Base-by-base conservation (phyloP, 2,329 filamentous ascomycete species). In the Claviceps quebecensis region DNA sequence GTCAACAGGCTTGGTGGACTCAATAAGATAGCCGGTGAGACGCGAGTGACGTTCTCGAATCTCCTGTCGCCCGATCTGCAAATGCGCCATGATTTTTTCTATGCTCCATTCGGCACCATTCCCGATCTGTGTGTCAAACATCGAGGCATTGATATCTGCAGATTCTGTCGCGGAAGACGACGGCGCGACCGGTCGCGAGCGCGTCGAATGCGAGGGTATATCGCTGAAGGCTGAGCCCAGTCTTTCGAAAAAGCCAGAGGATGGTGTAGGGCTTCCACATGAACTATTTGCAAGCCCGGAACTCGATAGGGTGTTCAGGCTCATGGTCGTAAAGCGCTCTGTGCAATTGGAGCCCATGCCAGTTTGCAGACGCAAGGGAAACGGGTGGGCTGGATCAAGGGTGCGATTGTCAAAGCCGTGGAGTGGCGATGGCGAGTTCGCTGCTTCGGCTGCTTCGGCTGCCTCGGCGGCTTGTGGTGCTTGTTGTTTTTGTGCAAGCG, bases 31-130 rank as follows among this genome's bases (percentile, higher is more conserved):
- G 5, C 72, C 63, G 3, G 70, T 67, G 16, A 76, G 66, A 23
- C 65, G 68, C 6, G 71, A 67, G 52, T 77, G 72, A 39, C 70
- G 68, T 13, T 67, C 62, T 48, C 69, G 67, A 29, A 79, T 70
- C 23, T 74, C 69, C 37, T 63, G 61, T 16, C 69, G 65, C 48
- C 71, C 69, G 2, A 61, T 54, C 8, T 60, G 63, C 29, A 79
- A 64, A 5, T 65, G 61, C 5, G 61, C 56, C 37, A 69, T 69
- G n/a, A 78, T 63, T 50, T 69, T 68, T 2, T 67, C 63, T 17
- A 70, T 59, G 2, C 70, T 70, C 70, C 72, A 75, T 2, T 70
- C 69, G 14, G 51, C 45, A 17, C 56, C 55, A 11, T 53, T 50
- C 19, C 57, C 58, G 13, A 59, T 61, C 48, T 61, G 59, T 14